phyloP scores from a whole-genome alignment of 2,329 filamentous ascomycete species.

The Capronia americana region DNA sequence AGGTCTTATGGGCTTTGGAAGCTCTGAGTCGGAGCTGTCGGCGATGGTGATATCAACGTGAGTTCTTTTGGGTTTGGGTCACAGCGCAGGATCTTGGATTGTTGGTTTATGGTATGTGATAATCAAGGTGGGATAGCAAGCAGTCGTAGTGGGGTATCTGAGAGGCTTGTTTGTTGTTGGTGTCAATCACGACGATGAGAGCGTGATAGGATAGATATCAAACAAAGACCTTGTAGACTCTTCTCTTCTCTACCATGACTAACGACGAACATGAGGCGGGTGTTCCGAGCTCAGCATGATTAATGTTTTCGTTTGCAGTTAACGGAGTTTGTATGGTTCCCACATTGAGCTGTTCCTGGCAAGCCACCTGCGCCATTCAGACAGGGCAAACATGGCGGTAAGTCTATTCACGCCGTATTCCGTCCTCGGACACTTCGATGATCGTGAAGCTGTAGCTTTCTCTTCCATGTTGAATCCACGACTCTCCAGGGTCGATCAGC shows the following conservation, averaged over 20 bases:
- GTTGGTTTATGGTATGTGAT: constrained; percentile 13
- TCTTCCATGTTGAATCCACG: neutral
- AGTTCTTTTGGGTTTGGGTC: no score
- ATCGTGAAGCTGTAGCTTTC: neutral
- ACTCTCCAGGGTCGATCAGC: neutral
- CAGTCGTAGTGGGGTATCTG: constrained; percentile 19
- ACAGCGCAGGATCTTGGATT: neutral
- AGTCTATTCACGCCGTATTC: neutral
- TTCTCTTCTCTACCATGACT: constrained; percentile 1
- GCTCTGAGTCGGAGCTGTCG: constrained; percentile 15
- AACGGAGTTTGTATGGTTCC: neutral
- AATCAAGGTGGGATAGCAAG: constrained; percentile 9
- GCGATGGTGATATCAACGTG: constrained; percentile 27
- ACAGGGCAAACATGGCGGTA: neutral
- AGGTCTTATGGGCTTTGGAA: neutral
- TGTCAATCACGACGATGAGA: neutral
- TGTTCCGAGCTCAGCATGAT: constrained; percentile 1
- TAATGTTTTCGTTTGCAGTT: neutral
- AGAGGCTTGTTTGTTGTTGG: constrained; percentile 8
- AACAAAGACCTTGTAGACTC: neutral
- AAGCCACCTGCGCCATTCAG: constrained; percentile 21
- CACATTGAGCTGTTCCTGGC: constrained; percentile 12
- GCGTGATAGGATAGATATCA: constrained; percentile 3
- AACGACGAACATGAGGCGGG: neutral
- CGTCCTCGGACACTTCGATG: neutral